Evolutionary conservation across 2,329 filamentous ascomycete genomes (phyloP).

Genomic region (Xylaria sp.): DNA sequence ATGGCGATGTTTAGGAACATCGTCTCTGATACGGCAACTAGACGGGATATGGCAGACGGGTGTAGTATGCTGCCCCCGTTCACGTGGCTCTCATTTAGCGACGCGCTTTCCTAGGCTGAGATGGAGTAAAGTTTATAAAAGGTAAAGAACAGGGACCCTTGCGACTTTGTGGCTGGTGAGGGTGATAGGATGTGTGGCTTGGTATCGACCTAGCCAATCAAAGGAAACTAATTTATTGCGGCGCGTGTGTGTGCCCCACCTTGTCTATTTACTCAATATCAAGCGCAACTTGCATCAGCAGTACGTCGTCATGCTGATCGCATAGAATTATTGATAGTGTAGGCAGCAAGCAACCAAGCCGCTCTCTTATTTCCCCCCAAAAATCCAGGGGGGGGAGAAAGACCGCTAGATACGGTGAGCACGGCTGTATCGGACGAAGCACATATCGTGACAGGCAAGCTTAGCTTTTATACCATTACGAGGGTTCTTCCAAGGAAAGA

Average conservation of each 20-base stretch:
- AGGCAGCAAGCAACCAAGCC: too few relatives aligned
- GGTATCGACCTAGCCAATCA: not conserved
- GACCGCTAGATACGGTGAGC: too few relatives aligned
- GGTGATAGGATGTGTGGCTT: conserved; percentile 5
- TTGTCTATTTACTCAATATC: not conserved
- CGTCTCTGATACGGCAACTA: not conserved
- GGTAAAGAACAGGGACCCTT: conserved; percentile 5
- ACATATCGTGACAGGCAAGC: too few relatives aligned
- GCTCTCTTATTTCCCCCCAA: too few relatives aligned
- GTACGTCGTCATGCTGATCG: too few relatives aligned
- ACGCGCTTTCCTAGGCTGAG: conserved; percentile 22
- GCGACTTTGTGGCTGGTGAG: conserved; percentile 14
- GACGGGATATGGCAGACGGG: not conserved
- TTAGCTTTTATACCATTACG: too few relatives aligned
- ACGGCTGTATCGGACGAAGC: too few relatives aligned
- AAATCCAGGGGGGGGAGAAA: too few relatives aligned
- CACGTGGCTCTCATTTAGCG: conserved; percentile 17
- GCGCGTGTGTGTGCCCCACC: not conserved
- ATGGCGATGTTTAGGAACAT: conserved; percentile 3
- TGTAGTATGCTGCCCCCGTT: not conserved
- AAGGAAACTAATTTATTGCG: conserved; percentile 8
- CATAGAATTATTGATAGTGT: too few relatives aligned
- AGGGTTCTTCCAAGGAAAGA: too few relatives aligned
- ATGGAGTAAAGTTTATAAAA: conserved; percentile 15
- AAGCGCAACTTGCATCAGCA: too few relatives aligned